Percentiles rank a stretch among this genome's conserved stretches.
Evolutionary conservation across 257 asterid species (phyloP).

Genomic region (Echium plantagineum): DNA sequence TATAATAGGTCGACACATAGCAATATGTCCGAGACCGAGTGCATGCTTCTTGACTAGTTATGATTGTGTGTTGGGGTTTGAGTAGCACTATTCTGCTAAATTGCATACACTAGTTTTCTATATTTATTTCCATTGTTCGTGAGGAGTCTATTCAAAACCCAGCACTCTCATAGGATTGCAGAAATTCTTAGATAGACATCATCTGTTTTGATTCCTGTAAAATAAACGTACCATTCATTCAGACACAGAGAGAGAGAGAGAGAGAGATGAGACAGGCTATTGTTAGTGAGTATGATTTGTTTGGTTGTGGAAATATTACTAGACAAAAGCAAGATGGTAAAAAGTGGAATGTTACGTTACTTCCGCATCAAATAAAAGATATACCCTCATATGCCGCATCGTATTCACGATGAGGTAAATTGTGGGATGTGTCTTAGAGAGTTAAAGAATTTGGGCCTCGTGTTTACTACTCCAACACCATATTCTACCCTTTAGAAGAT

Average conservation of each 20-base stretch:
- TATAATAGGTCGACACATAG: neutral
- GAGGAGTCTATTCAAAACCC: conserved; percentile 25
- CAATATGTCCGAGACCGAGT: neutral
- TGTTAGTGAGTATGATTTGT: neutral
- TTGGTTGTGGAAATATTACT: neutral
- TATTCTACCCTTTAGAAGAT: no score
- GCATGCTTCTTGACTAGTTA: conserved; percentile 1
- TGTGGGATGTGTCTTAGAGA: no score
- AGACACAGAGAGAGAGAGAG: conserved; percentile 1
- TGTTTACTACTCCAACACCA: no score
- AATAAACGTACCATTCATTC: conserved; percentile 10
- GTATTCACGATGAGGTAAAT: no score
- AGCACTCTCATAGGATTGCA: conserved; percentile 8
- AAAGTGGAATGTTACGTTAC: conserved; percentile 9
- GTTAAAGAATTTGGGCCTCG: no score
- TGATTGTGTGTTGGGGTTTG: neutral
- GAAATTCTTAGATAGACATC: neutral
- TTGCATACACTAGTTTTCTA: neutral
- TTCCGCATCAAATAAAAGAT: conserved; percentile 4
- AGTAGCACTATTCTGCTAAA: neutral
- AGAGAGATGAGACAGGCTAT: neutral
- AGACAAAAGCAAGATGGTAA: conserved; percentile 1
- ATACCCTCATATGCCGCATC: no score
- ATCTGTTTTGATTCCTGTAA: conserved; percentile 9
- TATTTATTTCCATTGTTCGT: neutral